Conservation (phyloP, 108 stramenopile genomes). For the Stephanodiscus minutulus region DNA sequence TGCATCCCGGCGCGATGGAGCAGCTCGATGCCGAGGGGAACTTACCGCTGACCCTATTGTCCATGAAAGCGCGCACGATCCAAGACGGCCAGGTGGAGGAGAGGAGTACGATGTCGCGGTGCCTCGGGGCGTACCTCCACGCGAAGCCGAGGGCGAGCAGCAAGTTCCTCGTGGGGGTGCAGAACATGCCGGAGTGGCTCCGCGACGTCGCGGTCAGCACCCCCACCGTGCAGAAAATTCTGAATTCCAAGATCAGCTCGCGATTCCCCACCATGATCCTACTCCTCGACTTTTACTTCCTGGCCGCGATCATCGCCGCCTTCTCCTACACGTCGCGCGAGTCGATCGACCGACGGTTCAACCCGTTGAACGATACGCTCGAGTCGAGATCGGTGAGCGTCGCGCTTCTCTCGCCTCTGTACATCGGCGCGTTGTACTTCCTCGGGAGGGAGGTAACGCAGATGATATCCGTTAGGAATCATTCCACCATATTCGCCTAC, state of each 20-base stretch:
- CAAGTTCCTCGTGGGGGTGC: conserved; percentile 70
- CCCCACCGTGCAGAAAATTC: conserved; percentile 67
- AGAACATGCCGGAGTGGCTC: conserved; percentile 77
- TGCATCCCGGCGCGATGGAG: conserved; percentile 48
- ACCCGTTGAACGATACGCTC: conserved; percentile 18
- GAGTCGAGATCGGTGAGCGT: conserved; percentile 4
- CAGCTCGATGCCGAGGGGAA: conserved; percentile 60
- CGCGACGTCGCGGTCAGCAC: conserved; percentile 77
- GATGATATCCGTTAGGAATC: conserved; percentile 53
- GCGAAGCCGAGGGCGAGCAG: conserved; percentile 59
- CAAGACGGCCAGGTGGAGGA: conserved; percentile 16
- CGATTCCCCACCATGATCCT: conserved; percentile 82
- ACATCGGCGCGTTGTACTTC: conserved; percentile 71
- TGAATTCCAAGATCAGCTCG: conserved; percentile 71
- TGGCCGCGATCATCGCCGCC: conserved; percentile 60
- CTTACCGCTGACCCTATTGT: conserved; percentile 66
- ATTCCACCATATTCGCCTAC: conserved; percentile 57
- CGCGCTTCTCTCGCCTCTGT: conserved; percentile 44
- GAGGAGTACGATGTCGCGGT: conserved; percentile 33
- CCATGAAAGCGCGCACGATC: conserved; percentile 35
- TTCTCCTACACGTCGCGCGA: conserved; percentile 32
- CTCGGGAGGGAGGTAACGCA: conserved; percentile 68
- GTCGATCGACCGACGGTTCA: conserved; percentile 26
- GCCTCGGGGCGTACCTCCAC: conserved; percentile 65
- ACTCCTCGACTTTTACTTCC: conserved; percentile 72